Base-by-base conservation (phyloP, 306 rosid genomes). In the Cercis canadensis region DNA sequence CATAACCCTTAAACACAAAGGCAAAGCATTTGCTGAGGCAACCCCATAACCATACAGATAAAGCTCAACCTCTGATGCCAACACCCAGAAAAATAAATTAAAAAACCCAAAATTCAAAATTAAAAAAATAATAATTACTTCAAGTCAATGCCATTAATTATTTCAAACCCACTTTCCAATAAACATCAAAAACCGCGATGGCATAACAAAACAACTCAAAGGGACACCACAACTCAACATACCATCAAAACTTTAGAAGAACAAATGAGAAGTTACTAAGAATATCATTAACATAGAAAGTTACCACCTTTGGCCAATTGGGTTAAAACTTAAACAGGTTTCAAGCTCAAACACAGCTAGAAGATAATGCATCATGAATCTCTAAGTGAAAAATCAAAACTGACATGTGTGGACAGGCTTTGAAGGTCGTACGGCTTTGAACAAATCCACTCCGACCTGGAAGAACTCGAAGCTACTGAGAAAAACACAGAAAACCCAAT, bases 1-100 rank as follows among this genome's bases (percentile, higher is more conserved):
- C 72, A 82, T 72, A 74, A 90, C 65, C 80, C 96, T 90, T 87
- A 63, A 80, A 84, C 72, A 76, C 83, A 71, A 85, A 84, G 93
- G 74, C 83, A 71, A 85, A 84, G 93, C 93, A 82, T 83, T 76
- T 87, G 70, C 72, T 62, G 75, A 77, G 75, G 57, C 67, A 72
- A 78, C 79, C 57, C 75, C 69, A 62, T 60, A 57, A 51, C 78
- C 78, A 66, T 55, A 24, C 47, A 53, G 70, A 76, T 29, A 60
- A 50, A 70, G 63, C 84, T 77, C 73, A 77, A 75, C 57, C 69
- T 62, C 57, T 43, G 15, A 81, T 57, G 44, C 75, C 75, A 74
- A 73, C 70, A 75, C 57, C 47, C 75, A 68, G 39, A 36, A 72
- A 72, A 81, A 15, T 16, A 39, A 45, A 32, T 12, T 13, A 43